Conservation (phyloP, 495 filamentous ascomycete genomes). For the Parathielavia appendiculata region DNA sequence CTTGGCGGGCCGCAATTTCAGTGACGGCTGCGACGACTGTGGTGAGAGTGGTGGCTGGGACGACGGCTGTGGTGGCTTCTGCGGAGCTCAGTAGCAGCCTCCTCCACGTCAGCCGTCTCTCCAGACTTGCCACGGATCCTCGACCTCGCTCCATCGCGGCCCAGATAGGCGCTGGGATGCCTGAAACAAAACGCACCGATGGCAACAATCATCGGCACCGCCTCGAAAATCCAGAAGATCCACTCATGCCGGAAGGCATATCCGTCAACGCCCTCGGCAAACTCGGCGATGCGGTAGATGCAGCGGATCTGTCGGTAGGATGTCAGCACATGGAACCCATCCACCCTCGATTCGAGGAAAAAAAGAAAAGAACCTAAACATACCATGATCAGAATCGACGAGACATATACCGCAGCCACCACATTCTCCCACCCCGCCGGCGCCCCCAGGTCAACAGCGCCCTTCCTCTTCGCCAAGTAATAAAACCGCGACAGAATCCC, state of each 20-base stretch:
- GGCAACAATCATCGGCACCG: conserved; percentile 50
- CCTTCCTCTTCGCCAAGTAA: conserved; percentile 3
- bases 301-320: conserved; percentile 36
- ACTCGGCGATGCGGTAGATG: conserved; percentile 61
- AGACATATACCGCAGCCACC: conserved; percentile 49
- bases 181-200: conserved; percentile 20
- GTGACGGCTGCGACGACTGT: too few relatives aligned
- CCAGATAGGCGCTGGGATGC: conserved; percentile 7
- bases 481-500: conserved; percentile 38
- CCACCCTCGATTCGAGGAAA: background rate
- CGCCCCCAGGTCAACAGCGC: background rate
- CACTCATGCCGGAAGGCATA: conserved; percentile 50
- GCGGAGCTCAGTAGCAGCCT: background rate
- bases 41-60: background rate
- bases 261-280: conserved; percentile 50
- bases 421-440: conserved; percentile 45
- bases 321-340: background rate
- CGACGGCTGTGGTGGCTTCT: background rate
- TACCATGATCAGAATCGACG: conserved; percentile 53
- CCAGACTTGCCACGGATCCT: background rate
- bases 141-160: background rate
- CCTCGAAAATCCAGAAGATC: conserved; percentile 61
- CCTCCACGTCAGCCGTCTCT: background rate
- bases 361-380: conserved; percentile 2
- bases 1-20: too few relatives aligned